Evolutionary conservation across 2,329 filamentous ascomycete species (phyloP).

Genomic region (Scytalidium sp.): DNA sequence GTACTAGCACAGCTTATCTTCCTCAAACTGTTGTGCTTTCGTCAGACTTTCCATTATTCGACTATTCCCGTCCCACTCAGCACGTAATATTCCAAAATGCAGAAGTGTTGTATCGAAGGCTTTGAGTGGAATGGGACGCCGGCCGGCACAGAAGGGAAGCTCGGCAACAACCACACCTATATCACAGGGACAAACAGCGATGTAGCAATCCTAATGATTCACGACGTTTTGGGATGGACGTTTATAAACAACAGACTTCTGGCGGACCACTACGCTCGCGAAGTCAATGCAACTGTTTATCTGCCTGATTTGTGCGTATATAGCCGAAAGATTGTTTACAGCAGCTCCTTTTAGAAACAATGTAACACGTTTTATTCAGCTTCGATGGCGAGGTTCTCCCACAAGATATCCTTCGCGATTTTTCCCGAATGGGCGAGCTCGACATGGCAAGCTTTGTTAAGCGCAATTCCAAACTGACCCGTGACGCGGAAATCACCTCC

Average conservation of each 20-base stretch:
- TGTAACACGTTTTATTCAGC: too few relatives aligned
- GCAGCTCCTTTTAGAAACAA: too few relatives aligned
- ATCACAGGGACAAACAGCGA: conserved; percentile 32
- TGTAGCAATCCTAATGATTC: conserved; percentile 33
- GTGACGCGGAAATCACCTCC: conserved; percentile 15
- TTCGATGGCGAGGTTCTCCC: conserved; percentile 13
- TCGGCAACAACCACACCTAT: conserved; percentile 33
- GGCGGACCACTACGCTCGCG: conserved; percentile 43
- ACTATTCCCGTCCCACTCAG: too few relatives aligned
- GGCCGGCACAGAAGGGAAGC: conserved; percentile 27
- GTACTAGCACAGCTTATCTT: too few relatives aligned
- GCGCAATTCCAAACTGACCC: conserved; percentile 11
- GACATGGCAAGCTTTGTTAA: conserved; percentile 13
- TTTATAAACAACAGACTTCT: conserved; percentile 42
- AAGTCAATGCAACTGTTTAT: conserved; percentile 44
- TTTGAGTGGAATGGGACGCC: conserved; percentile 40
- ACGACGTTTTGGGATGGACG: conserved; percentile 41
- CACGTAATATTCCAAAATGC: too few relatives aligned
- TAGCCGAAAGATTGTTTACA: too few relatives aligned
- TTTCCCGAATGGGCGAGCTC: conserved; percentile 21
- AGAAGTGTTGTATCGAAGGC: conserved; percentile 31
- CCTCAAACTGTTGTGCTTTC: too few relatives aligned
- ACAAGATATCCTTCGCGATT: conserved; percentile 4
- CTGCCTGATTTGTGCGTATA: conserved; percentile 31
- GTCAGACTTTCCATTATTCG: too few relatives aligned